Evolutionary conservation across 768 basidiomycete genomes (phyloP), one percentile per base, ranked within the genome.

Genomic region (Boletellus sp.): DNA sequence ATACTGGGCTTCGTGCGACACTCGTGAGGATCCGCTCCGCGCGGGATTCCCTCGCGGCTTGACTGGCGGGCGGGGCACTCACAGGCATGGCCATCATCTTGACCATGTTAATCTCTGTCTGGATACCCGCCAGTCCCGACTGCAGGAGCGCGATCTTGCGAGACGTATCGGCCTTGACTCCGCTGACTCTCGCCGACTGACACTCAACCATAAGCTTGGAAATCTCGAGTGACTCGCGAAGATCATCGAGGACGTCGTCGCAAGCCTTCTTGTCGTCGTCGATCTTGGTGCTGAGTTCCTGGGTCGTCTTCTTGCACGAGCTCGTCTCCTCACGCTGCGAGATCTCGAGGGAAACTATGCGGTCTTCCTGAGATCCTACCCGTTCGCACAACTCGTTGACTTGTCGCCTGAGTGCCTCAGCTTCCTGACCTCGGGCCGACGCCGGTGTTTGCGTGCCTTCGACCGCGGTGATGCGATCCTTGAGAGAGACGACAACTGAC

Each of bases 71-170:
- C 16, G 12, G 1, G 8, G 13, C 51, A 4, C 53, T 33, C 17
- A 7, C 15, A 20, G 58, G 48, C 16, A 40, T 7, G 4, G 24
- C 37, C 15, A 24, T 13, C 24, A 22, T 24, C 61, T 51, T 58
- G 42, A 54, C 16, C 11, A 33, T 19, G 6, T 33, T 19, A 19
- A 65, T 47, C 15, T 57, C 55, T 11, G 40, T 34, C 22, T 26
- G 48, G 23, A 58, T 26, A 6, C 26, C 31, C 0, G 40, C 53
- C 12, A 65, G n/a, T 10, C 48, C 62, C 10, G 53, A 48, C 22
- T 63, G 43, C 2, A 57, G 37, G n/a, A 62, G 50, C 4, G 36
- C 32, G 7, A 60, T 55, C 53, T 51, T 63, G 19, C 45, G 51
- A 0, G 62, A 28, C 6, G 50, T 6, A 22, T 65, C 58, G 17